These are phyloP conservation scores for Litsea cubeba DNA, from an alignment of 164 flowering plant species.

Conservation along the genomic window DNA sequence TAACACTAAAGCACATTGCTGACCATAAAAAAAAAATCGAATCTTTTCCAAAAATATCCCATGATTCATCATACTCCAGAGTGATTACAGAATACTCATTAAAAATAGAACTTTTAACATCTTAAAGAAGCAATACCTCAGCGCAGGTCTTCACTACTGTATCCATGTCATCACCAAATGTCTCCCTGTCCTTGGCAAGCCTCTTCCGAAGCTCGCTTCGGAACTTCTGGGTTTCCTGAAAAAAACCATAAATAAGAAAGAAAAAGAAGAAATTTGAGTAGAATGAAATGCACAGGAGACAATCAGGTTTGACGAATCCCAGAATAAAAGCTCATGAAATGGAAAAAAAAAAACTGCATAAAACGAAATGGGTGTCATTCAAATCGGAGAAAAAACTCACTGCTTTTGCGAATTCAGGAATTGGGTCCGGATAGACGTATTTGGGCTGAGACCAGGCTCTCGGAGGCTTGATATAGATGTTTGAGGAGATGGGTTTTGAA, in stretches of 20 bases:
- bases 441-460: slow-evolving; percentile 16
- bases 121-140: slow-evolving; percentile 30
- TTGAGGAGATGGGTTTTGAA: background rate
- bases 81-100: no score
- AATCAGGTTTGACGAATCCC: background rate
- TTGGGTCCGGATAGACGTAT: slow-evolving; percentile 48
- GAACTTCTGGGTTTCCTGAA: slow-evolving; percentile 58
- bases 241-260: background rate
- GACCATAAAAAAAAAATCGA: no score
- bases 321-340: background rate
- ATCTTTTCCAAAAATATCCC: no score
- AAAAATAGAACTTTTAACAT: background rate
- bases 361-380: background rate
- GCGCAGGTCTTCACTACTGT: slow-evolving; percentile 45
- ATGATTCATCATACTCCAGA: no score
- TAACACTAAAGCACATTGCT: no score
- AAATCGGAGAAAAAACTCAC: slow-evolving; percentile 20
- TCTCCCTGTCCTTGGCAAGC: slow-evolving; percentile 39
- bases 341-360: background rate
- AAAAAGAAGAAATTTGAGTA: background rate
- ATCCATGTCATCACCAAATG: slow-evolving; percentile 49
- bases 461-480: background rate
- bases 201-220: slow-evolving; percentile 43
- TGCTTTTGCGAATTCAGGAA: slow-evolving; percentile 48
- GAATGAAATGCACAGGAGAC: background rate